Conservation (phyloP, 177 flowering plant genomes). For the Vitis hybrid region DNA sequence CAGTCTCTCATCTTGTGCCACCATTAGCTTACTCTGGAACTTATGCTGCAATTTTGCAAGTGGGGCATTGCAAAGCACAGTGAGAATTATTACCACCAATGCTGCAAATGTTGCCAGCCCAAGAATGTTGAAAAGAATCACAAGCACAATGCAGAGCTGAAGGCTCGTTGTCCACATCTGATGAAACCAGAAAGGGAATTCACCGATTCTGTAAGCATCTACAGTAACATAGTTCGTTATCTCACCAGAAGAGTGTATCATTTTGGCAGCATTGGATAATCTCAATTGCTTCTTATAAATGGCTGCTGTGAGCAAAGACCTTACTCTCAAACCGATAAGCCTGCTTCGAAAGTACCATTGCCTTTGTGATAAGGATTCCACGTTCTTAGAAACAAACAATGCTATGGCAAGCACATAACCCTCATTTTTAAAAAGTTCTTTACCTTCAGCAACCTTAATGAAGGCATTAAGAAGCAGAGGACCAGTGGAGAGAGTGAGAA, state of each 20-base stretch:
- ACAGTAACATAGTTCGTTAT: slow-evolving; percentile 74
- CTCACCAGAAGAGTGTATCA: slow-evolving; percentile 62
- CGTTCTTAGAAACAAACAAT: slow-evolving; percentile 50
- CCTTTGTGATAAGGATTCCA: slow-evolving; percentile 65
- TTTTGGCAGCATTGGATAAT: slow-evolving; percentile 54
- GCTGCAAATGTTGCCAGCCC: slow-evolving; percentile 70
- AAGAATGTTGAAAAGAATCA: slow-evolving; percentile 50
- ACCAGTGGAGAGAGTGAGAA: slow-evolving; percentile 63
- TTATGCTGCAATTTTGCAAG: slow-evolving; percentile 69
- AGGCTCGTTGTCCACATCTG: slow-evolving; percentile 72
- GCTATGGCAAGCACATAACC: slow-evolving; percentile 45
- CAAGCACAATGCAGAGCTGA: slow-evolving; percentile 57
- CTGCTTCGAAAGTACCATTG: slow-evolving; percentile 71
- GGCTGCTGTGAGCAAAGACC: slow-evolving; percentile 63
- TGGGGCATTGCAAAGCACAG: slow-evolving; percentile 61
- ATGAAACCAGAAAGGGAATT: slow-evolving; percentile 74
- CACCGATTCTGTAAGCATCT: slow-evolving; percentile 77
- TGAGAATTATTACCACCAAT: slow-evolving; percentile 47
- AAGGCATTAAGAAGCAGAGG: slow-evolving; percentile 71
- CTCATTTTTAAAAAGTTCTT: slow-evolving; percentile 47
- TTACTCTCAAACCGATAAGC: slow-evolving; percentile 62
- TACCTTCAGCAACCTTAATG: slow-evolving; percentile 69
- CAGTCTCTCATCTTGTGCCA: slow-evolving; percentile 62
- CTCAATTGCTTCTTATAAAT: slow-evolving; percentile 64
- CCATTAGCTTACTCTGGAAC: slow-evolving; percentile 58